Base-by-base conservation (phyloP, 2,329 filamentous ascomycete species). In the Neonectria faginata region DNA sequence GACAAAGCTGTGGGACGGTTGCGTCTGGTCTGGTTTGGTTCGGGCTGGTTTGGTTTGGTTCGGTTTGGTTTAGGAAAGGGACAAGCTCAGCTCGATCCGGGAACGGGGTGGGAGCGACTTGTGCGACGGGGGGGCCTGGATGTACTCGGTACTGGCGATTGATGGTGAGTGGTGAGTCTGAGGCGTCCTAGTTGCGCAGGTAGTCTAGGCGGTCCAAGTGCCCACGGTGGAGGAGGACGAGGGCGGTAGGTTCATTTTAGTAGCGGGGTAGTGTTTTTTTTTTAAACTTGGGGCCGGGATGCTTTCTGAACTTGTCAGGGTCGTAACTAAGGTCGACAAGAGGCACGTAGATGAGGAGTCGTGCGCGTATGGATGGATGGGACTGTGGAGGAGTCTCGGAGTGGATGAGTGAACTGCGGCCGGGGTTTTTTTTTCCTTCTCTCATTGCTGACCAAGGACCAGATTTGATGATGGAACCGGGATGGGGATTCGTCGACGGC, bases 391-490 rank as follows among this genome's bases (percentile, higher is more conserved):
- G 8, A 25, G n/a, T 39, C 29, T 47, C n/a, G 25, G 16, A 6
- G 14, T 44, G 20, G 27, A 45, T 47, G 27, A 36, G 31, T 18
- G 20, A 31, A 7, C 9, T 54, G 27, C 59, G 44, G 33, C 59
- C 48, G 18, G 52, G 42, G 25, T 52, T 52, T 41, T 62, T 25
- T 33, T 12, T 33, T 33, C 6, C 14, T 14, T 16, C 36, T 39
- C 36, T 39, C 36, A 3, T n/a, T 55, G 60, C 64, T 60, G 66
- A 67, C 66, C 64, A 67, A 68, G 58, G 60, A 61, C 60, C 55
- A 36, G 42, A 59, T 64, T 64, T 53, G 66, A 66, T 70, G 66
- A 73, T 73, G 60, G 60, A 67, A 65, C 65, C 62, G 64, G 67
- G 68, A 64, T 64, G 60, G 55, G 55, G 33, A 56, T 67, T 48